Conservation (phyloP, 2,329 filamentous ascomycete genomes). For the Cladosporium sp. region DNA sequence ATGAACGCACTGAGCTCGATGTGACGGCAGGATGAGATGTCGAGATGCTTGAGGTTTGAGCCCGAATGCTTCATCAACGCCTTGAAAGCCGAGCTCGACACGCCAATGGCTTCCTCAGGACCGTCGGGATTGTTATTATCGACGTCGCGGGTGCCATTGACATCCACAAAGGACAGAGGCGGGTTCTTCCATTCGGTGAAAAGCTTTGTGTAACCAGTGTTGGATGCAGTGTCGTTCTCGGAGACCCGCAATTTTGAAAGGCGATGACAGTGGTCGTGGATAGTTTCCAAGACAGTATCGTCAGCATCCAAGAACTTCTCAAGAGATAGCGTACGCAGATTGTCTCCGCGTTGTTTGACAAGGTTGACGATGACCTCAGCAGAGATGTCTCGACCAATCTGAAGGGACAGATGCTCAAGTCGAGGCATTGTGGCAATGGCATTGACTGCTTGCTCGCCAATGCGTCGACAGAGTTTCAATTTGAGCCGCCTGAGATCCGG, state of each 20-base stretch:
- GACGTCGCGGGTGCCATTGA: constrained; percentile 71
- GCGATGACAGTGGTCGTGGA: constrained; percentile 62
- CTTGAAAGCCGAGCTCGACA: constrained; percentile 69
- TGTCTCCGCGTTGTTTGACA: constrained; percentile 55
- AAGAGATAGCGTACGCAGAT: constrained; percentile 72
- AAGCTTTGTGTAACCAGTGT: constrained; percentile 64
- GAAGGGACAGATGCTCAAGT: constrained; percentile 70
- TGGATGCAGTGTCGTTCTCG: constrained; percentile 68
- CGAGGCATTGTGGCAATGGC: constrained; percentile 55
- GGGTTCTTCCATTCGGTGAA: constrained; percentile 73
- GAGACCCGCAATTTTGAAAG: constrained; percentile 76
- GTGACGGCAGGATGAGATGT: constrained; percentile 79
- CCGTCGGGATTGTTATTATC: constrained; percentile 64
- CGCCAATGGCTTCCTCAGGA: constrained; percentile 57
- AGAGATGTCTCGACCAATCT: constrained; percentile 54
- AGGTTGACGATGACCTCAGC: constrained; percentile 55
- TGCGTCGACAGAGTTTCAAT: constrained; percentile 69
- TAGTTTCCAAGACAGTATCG: constrained; percentile 61
- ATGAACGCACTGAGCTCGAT: constrained; percentile 68
- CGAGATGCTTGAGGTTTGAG: constrained; percentile 56
- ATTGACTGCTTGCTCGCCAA: constrained; percentile 60
- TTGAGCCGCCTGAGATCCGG: constrained; percentile 69
- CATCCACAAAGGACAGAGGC: constrained; percentile 62
- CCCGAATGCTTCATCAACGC: constrained; percentile 83
- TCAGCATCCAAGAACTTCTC: constrained; percentile 61